Evolutionary conservation across 305 asterid genomes (phyloP).

Genomic region (Nicotiana rustica): DNA sequence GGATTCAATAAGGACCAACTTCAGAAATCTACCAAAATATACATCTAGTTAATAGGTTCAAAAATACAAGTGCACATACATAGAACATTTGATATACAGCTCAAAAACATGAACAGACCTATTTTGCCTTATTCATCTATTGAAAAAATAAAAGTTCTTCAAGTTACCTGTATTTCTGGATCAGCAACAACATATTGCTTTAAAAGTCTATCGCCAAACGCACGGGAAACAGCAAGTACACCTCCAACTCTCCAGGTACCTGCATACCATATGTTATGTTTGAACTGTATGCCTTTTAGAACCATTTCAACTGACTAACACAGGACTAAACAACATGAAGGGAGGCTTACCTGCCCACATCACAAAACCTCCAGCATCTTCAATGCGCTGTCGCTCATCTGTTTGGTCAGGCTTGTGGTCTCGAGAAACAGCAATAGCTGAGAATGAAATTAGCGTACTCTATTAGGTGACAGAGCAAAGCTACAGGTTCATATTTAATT

Average conservation of each 20-base stretch:
- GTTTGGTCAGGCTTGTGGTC: slow-evolving; percentile 93
- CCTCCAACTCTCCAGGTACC: slow-evolving; percentile 99
- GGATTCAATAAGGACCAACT: background rate
- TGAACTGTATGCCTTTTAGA: background rate
- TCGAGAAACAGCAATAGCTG: slow-evolving; percentile 87
- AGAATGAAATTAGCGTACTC: slow-evolving; percentile 42
- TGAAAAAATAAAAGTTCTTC: slow-evolving; percentile 24
- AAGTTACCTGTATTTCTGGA: slow-evolving; percentile 84
- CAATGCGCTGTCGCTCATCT: slow-evolving; percentile 85
- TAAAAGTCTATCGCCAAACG: slow-evolving; percentile 85
- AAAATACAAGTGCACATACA: background rate
- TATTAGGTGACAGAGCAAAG: slow-evolving; percentile 27
- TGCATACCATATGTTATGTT: slow-evolving; percentile 34
- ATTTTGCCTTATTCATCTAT: background rate
- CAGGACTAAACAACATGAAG: background rate
- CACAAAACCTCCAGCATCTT: slow-evolving; percentile 94
- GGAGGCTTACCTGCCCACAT: slow-evolving; percentile 85
- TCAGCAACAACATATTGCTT: slow-evolving; percentile 94
- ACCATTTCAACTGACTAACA: background rate
- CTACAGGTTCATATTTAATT: slow-evolving; percentile 1
- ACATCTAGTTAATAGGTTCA: background rate
- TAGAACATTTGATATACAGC: background rate
- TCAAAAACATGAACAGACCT: background rate
- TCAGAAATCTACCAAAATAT: background rate
- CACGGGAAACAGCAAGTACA: slow-evolving; percentile 95